These are phyloP conservation scores for Arabidopsis hybrid DNA, from an alignment of 441 rosid species.

Conservation along the genomic window DNA sequence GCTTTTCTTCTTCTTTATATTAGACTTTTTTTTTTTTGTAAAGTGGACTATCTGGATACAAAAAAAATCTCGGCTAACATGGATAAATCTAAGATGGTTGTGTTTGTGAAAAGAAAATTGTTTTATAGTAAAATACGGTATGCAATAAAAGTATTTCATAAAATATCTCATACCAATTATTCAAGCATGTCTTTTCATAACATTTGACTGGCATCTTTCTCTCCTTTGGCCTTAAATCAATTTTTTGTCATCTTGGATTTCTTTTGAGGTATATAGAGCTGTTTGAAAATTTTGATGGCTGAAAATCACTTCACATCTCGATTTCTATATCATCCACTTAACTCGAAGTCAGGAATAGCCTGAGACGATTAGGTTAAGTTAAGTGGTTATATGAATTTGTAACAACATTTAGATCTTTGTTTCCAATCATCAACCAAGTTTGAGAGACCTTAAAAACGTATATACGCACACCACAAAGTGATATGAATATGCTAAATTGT, in stretches of 20 bases:
- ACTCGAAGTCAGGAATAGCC: no score
- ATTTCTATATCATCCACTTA: no score
- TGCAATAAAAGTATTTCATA: not conserved
- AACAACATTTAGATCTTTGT: no score
- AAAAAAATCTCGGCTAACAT: not conserved
- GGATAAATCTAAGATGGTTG: not conserved
- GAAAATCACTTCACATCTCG: no score
- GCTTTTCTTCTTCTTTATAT: not conserved
- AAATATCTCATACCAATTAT: not conserved
- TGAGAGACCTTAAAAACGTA: no score
- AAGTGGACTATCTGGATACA: slow-evolving; percentile 18
- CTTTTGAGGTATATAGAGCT: no score
- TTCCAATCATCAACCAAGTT: not conserved
- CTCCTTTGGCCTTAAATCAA: not conserved
- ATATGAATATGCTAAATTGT: no score
- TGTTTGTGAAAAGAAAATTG: no score
- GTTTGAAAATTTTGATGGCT: no score
- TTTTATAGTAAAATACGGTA: not conserved
- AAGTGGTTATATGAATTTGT: no score
- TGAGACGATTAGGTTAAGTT: no score
- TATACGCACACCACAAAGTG: no score
- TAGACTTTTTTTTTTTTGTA: not conserved
- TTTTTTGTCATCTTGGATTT: not conserved
- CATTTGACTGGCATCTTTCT: not conserved
- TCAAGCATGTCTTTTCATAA: not conserved